phyloP scores from a whole-genome alignment of 371 early-diverging fungal genomes.

The Rhizopus sp. region DNA sequence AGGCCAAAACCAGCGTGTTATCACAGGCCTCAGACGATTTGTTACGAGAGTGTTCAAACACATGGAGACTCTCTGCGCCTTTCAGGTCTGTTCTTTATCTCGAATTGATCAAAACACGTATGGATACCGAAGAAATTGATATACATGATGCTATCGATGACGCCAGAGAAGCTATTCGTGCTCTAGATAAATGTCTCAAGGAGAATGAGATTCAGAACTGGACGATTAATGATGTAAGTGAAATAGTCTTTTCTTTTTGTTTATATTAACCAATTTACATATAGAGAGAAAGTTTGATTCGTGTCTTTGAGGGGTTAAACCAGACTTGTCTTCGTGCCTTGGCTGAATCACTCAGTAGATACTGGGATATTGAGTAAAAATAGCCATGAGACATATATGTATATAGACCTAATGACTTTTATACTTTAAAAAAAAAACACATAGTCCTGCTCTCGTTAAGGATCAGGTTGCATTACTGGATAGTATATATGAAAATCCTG shows the following conservation, averaged over 20 bases:
- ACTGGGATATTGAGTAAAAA: conserved; percentile 46
- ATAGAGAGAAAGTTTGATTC: conserved; percentile 45
- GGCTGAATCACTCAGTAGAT: conserved; percentile 42
- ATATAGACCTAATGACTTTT: too few species aligned
- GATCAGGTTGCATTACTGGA: conserved; percentile 46
- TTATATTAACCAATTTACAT: background rate
- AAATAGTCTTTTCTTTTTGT: background rate
- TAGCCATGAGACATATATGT: background rate
- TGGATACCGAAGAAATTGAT: conserved; percentile 37
- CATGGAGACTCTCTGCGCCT: conserved; percentile 70
- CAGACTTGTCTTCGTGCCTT: conserved; percentile 38
- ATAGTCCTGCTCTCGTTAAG: conserved; percentile 44
- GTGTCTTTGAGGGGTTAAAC: conserved; percentile 49
- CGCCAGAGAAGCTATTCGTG: conserved; percentile 51
- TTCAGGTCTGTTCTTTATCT: conserved; percentile 67
- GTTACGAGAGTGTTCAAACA: conserved; percentile 67
- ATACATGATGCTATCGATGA: conserved; percentile 43
- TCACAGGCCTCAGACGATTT: conserved; percentile 63
- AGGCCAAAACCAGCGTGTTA: conserved; percentile 52
- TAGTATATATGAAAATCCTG: conserved; percentile 53
- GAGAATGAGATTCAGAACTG: conserved; percentile 49
- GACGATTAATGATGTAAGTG: conserved; percentile 57
- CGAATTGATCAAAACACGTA: conserved; percentile 61
- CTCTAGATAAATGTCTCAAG: conserved; percentile 49
- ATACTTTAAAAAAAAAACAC: background rate